These are phyloP conservation scores for Yarrowia sp. DNA, from an alignment of 805 yeast genomes.

Conservation along the genomic window DNA sequence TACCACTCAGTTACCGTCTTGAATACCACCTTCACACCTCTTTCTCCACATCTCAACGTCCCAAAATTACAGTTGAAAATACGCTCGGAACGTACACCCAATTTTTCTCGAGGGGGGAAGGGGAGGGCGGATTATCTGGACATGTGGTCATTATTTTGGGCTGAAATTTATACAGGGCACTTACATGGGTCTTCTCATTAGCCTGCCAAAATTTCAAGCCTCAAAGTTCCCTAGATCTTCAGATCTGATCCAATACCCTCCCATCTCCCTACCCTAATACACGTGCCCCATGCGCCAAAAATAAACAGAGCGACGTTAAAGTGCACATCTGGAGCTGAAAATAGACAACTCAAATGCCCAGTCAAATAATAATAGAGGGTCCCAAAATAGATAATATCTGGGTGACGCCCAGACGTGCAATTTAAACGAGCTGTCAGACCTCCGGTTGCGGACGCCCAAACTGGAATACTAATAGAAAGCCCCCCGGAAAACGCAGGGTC, in stretches of 20 bases:
- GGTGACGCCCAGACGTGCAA: too few species aligned
- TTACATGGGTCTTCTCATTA: too few species aligned
- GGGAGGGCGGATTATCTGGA: background rate
- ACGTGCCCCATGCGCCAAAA: conserved; percentile 22
- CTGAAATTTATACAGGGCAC: too few species aligned
- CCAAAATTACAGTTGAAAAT: conserved; percentile 7
- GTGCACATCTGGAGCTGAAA: background rate
- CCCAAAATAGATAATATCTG: too few species aligned
- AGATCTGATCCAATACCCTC: too few species aligned
- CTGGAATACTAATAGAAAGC: background rate
- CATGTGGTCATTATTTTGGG: too few species aligned
- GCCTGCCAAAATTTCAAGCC: too few species aligned
- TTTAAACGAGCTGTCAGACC: background rate
- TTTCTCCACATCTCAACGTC: too few species aligned
- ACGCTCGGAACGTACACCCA: conserved; percentile 16
- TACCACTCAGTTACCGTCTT: too few species aligned
- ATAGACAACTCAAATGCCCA: background rate
- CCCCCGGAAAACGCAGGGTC: background rate
- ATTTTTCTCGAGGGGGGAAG: background rate
- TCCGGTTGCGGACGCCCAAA: background rate
- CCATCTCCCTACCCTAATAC: conserved; percentile 4
- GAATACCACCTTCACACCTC: too few species aligned
- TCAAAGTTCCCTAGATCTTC: too few species aligned
- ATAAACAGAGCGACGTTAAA: conserved; percentile 1
- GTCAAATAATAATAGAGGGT: too few species aligned